A percentile compares a stretch with the other conserved stretches of the same genome.
These are phyloP conservation scores for Linnemannia schmuckeri DNA, from an alignment of 192 early-diverging fungal species.

Conservation along the genomic window DNA sequence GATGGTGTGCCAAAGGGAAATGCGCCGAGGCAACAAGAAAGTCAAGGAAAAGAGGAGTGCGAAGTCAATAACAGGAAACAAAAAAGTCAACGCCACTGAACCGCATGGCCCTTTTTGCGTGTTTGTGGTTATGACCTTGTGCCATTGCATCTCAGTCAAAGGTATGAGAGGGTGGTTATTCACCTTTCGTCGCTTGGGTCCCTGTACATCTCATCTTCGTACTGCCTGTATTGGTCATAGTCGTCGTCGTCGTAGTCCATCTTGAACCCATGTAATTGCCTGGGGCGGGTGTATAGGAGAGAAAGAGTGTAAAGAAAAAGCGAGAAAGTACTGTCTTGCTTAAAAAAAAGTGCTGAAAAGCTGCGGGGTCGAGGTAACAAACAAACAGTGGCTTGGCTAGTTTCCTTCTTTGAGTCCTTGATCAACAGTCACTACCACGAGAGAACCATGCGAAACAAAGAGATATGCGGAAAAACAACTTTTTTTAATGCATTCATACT, in stretches of 20 bases:
- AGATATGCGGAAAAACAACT: background rate
- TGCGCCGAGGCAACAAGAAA: too few species aligned
- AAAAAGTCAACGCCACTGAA: too few species aligned
- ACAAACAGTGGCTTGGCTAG: slow-evolving; percentile 4
- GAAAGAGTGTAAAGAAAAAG: background rate
- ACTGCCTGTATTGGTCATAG: slow-evolving; percentile 43
- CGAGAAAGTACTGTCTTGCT: background rate
- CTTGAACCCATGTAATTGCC: background rate
- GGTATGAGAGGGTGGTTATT: background rate
- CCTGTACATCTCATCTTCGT: slow-evolving; percentile 53
- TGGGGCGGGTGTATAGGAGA: background rate
- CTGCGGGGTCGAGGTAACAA: background rate
- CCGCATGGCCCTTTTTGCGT: too few species aligned
- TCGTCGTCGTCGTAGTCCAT: slow-evolving; percentile 57
- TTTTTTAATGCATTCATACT: slow-evolving; percentile 16
- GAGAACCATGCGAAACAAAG: background rate
- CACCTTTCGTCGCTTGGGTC: slow-evolving; percentile 43
- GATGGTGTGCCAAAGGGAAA: too few species aligned
- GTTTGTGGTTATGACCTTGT: background rate
- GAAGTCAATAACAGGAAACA: too few species aligned
- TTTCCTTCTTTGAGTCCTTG: background rate
- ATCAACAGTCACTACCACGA: background rate
- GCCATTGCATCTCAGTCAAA: background rate
- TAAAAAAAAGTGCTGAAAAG: background rate
- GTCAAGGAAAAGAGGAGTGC: too few species aligned